A percentile compares a stretch with the other conserved stretches of the same genome.
Evolutionary conservation across 352 stramenopile species (phyloP).

Genomic region (Pythium aristosporum): DNA sequence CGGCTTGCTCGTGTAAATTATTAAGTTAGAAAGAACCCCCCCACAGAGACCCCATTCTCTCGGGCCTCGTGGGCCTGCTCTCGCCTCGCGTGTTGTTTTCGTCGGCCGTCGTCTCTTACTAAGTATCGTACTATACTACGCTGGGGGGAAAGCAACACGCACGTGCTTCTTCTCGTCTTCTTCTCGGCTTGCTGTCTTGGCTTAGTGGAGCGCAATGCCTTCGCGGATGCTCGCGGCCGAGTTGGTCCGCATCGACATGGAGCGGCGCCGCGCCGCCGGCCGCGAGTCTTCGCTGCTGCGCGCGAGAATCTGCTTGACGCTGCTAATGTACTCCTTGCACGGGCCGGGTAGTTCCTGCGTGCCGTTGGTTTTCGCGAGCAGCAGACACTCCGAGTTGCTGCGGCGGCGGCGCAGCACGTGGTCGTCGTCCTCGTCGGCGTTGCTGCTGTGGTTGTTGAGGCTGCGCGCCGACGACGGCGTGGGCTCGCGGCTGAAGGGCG

Average conservation of each 20-base stretch:
- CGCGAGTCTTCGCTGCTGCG: slow-evolving; percentile 40
- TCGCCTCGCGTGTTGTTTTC: slow-evolving; percentile 2
- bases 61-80: not conserved
- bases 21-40: slow-evolving; percentile 23
- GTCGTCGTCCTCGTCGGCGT: slow-evolving; percentile 27
- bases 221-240: slow-evolving; percentile 44
- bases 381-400: slow-evolving; percentile 79
- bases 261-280: slow-evolving; percentile 53
- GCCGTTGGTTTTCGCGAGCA: slow-evolving; percentile 63
- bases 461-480: slow-evolving; percentile 34
- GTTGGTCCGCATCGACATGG: slow-evolving; percentile 54
- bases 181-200: not conserved
- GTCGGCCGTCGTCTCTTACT: not conserved
- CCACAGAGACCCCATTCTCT: not conserved
- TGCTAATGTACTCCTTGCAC: slow-evolving; percentile 84
- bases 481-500: slow-evolving; percentile 14
- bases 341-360: slow-evolving; percentile 52
- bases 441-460: not conserved
- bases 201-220: slow-evolving; percentile 10
- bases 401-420: slow-evolving; percentile 49
- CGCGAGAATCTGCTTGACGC: slow-evolving; percentile 83
- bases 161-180: not conserved
- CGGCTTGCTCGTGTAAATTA: slow-evolving; percentile 22
- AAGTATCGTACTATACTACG: slow-evolving; percentile 4
- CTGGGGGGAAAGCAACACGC: not conserved